Conservation (phyloP, 192 early-diverging fungal genomes). For the Backusella tarrabulga region DNA sequence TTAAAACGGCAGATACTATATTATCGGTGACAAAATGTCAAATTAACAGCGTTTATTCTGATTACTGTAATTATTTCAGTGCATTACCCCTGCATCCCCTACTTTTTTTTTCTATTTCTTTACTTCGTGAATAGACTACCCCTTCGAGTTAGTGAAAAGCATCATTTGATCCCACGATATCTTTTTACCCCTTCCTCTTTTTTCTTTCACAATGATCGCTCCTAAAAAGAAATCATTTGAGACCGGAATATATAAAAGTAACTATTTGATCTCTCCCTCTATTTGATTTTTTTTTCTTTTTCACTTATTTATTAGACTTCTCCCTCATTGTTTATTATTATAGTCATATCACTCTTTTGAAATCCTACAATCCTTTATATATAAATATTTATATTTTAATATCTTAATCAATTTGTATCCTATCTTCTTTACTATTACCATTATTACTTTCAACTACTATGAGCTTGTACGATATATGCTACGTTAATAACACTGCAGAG, state of each 20-base stretch:
- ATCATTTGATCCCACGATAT: neutral
- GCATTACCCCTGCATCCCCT: neutral
- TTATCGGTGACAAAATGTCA: neutral
- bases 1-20: neutral
- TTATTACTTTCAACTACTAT: neutral
- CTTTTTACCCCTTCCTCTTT: neutral
- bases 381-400: neutral
- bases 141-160: neutral
- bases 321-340: constrained; percentile 10
- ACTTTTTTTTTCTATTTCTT: neutral
- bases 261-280: neutral
- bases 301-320: neutral
- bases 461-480: constrained; percentile 9
- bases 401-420: neutral
- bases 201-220: constrained; percentile 5
- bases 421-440: neutral
- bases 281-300: constrained; percentile 3
- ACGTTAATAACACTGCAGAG: neutral
- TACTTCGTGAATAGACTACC: neutral
- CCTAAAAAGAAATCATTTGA: constrained; percentile 5
- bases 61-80: neutral
- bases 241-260: constrained; percentile 7
- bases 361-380: neutral
- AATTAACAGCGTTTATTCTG: neutral
- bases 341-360: neutral